Base-by-base conservation (phyloP, 192 early-diverging fungal genomes). In the Spinellus fusiger region DNA sequence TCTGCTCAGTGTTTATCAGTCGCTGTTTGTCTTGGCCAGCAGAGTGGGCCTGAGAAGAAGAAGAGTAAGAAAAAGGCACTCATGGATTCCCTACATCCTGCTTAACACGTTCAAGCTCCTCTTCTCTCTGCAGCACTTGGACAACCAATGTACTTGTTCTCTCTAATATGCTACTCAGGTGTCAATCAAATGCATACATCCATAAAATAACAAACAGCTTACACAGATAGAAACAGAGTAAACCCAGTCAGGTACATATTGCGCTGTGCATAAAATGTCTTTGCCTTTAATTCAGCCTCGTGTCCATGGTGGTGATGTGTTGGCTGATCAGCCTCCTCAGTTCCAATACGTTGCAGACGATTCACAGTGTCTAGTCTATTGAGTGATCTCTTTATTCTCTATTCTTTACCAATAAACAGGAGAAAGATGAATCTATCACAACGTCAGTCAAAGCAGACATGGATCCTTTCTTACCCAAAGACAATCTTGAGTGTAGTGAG, bases 171-270 rank as follows among this genome's bases (percentile, higher is more conserved):
- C 75, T 77, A 37, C 51, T 13, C 4, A 34, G 53, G 50, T 26
- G 20, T 32, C n/a, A 35, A 7, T 22, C 1, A 53, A 28, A n/a
- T n/a, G 16, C 4, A 4, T 47, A 44, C 47, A 22, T 5, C 34
- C 32, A 3, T 25, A 5, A 20, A 26, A 40, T 12, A 20, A 26
- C 9, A 38, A 34, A 28, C 3, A 13, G 60, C 71, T 66, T 73
- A 77, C 75, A 84, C 60, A 5, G 82, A 84, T 33, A 84, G 56
- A 65, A 84, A 84, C 4, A 84, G 58, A 8, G 82, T 84, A 59
- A 79, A 84, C 28, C 82, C 82, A 54, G 77, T 79, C 54, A 84
- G 56, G 22, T 84, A 84, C 77, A 84, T 69, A 62, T 84, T 84
- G 54, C 82, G 71, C 55, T 84, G 82, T 46, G 77, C 75, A 49